Conservation (phyloP, 768 basidiomycete species). For the Gelatoporia subvermispora region DNA sequence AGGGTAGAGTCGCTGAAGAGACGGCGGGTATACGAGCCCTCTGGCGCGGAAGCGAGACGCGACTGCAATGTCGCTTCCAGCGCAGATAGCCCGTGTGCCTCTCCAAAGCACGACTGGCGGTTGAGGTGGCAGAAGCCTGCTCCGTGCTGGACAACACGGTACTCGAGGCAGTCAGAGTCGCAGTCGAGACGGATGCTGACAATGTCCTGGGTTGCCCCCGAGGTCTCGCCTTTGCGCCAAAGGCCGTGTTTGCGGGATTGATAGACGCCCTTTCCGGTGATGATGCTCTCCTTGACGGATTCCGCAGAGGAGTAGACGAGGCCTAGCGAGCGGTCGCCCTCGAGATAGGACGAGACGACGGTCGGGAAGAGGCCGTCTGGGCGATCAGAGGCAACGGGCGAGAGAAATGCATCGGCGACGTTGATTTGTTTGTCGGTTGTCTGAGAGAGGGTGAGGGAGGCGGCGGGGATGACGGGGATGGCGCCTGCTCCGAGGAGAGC, state of each 20-base stretch:
- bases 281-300: slow-evolving; percentile 82
- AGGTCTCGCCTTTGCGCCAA: slow-evolving; percentile 97
- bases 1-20: slow-evolving; percentile 79
- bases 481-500: slow-evolving; percentile 55
- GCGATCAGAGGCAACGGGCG: slow-evolving; percentile 79
- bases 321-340: slow-evolving; percentile 76
- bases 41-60: slow-evolving; percentile 71
- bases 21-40: slow-evolving; percentile 87
- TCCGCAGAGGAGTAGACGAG: slow-evolving; percentile 92
- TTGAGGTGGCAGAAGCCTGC: slow-evolving; percentile 92
- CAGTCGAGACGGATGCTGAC: slow-evolving; percentile 83
- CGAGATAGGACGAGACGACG: slow-evolving; percentile 65
- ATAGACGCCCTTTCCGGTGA: slow-evolving; percentile 88
- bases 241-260: slow-evolving; percentile 94
- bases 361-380: slow-evolving; percentile 92
- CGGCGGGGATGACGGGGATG: slow-evolving; percentile 65
- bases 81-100: slow-evolving; percentile 67
- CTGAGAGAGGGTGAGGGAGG: slow-evolving; percentile 56
- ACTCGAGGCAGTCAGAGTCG: slow-evolving; percentile 89
- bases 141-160: slow-evolving; percentile 85
- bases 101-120: slow-evolving; percentile 80
- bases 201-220: slow-evolving; percentile 88
- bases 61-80: slow-evolving; percentile 76
- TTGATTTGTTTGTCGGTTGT: slow-evolving; percentile 60
- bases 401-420: slow-evolving; percentile 81